Base-by-base conservation (phyloP, 2,329 filamentous ascomycete species). In the Monilinia fructigena region DNA sequence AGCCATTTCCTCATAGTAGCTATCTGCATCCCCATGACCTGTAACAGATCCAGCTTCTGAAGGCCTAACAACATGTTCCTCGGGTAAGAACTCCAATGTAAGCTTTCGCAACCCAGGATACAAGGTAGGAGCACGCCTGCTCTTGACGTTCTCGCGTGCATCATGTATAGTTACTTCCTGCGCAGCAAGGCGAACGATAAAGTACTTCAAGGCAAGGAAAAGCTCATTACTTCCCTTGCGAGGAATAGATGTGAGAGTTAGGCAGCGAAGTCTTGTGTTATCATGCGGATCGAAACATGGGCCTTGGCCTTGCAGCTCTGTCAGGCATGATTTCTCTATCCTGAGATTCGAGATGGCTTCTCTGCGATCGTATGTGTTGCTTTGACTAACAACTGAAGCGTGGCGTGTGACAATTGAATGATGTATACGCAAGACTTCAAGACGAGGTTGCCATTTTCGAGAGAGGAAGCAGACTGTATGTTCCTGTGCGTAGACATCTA, bases 331-430 rank as follows among this genome's bases (percentile, higher is more conserved):
- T 70, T 12, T 75, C 76, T 0, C 78, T 75, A 10, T 78, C 74
- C 5, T 77, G 68, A 4, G 86, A 69, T 8, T 38, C 20, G 31
- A 64, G 59, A 28, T 45, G 35, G 68, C 4, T 53, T 55, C n/a
- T 55, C 48, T 16, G n/a, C 23, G 16, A 45, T 60, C 26, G 40
- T 61, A 38, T 28, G 20, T n/a, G 45, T 53, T 55, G n/a, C 50
- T 54, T 18, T 23, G 48, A 4, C 55, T 52, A 14, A 65, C n/a
- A n/a, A 72, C 56, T 0, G 80, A 81, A 2, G 82, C 82, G 11
- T 85, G 78, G 52, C 81, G 79, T 0, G 86, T 89, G 7, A 88
- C 80, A 2, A 87, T 70, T 0, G 85, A 88, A 72, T 89, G 86
- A 62, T 89, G 86, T 7, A 86, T 77, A 16, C 82, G 80, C 1